Conservation (phyloP, 106 monocot genomes). For the Dendrobium officinale region DNA sequence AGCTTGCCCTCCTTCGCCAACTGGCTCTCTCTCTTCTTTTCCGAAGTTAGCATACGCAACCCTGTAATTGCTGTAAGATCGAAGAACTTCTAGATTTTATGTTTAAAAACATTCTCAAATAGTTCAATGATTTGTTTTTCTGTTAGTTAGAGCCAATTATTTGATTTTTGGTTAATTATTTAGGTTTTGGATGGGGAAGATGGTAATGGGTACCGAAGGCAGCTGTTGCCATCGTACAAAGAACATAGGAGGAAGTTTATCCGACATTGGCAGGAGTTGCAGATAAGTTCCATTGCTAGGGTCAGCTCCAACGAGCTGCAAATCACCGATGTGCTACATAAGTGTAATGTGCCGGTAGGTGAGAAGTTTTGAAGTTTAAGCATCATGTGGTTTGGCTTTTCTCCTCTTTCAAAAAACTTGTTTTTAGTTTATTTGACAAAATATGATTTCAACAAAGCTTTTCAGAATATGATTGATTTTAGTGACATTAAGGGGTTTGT, state of each 20-base stretch:
- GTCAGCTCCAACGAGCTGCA: conserved; percentile 19
- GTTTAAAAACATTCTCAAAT: not conserved
- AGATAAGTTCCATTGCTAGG: conserved; percentile 7
- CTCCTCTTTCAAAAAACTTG: not conserved
- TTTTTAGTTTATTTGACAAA: too few species aligned
- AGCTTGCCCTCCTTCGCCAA: conserved; percentile 59
- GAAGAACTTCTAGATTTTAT: not conserved
- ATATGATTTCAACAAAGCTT: too few species aligned
- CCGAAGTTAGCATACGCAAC: conserved; percentile 52
- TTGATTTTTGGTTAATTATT: not conserved
- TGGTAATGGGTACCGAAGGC: conserved; percentile 73
- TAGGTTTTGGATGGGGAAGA: conserved; percentile 90
- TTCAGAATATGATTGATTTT: too few species aligned
- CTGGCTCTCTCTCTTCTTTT: conserved; percentile 83
- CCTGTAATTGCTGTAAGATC: conserved; percentile 76
- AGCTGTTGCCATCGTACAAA: conserved; percentile 85
- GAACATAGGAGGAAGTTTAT: conserved; percentile 44
- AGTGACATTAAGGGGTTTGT: too few species aligned
- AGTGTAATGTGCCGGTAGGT: conserved; percentile 83
- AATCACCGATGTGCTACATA: conserved; percentile 46
- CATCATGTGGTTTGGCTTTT: not conserved
- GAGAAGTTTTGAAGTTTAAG: not conserved
- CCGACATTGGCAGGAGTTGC: not conserved
- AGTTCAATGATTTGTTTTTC: not conserved
- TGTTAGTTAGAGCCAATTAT: not conserved